Evolutionary conservation across 441 rosid genomes (phyloP), one percentile per base, ranked within the genome.

Genomic region (Populus trichocarpa): DNA sequence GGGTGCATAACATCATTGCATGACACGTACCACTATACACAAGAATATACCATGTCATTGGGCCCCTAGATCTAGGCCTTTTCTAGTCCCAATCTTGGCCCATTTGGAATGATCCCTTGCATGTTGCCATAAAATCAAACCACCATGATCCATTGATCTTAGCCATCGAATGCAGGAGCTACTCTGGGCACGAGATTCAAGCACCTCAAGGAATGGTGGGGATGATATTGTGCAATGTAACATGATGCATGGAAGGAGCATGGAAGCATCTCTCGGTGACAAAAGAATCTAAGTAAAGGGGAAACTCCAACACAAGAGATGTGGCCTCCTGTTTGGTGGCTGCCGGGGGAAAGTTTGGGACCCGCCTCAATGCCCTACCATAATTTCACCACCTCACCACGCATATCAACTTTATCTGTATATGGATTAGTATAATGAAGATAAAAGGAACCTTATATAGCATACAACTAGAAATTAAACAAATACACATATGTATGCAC

Each of bases 271-370:
- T 40, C 70, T 18, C 6, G 36, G 74, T 38, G 81, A 72, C 65
- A 59, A 66, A 72, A 80, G 80, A 77, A 81, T 79, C 78, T 71
- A 61, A 75, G 22, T 26, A 69, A 74, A 64, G 50, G 73, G 16
- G 23, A 63, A 70, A 75, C 73, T 79, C 87, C 83, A 82, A 79
- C 86, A 81, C 74, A 79, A 76, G 80, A 82, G 72, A 74, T 81
- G 82, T 76, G 85, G 83, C 81, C 76, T 81, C 80, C 28, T 72
- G 84, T 83, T 87, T 81, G 85, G 87, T 84, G 85, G 86, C 84
- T 85, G 87, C 86, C 85, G 85, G 82, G 20, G 11, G 50, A 75
- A 75, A 67, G 76, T 2, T 65, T 59, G 74, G 85, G 81, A 32
- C 84, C 88, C 86, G 46, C n/a, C 38, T 10, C 40, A 61, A 50